Base-by-base conservation (phyloP, 768 basidiomycete genomes). In the Amanita pseudoporphyria region DNA sequence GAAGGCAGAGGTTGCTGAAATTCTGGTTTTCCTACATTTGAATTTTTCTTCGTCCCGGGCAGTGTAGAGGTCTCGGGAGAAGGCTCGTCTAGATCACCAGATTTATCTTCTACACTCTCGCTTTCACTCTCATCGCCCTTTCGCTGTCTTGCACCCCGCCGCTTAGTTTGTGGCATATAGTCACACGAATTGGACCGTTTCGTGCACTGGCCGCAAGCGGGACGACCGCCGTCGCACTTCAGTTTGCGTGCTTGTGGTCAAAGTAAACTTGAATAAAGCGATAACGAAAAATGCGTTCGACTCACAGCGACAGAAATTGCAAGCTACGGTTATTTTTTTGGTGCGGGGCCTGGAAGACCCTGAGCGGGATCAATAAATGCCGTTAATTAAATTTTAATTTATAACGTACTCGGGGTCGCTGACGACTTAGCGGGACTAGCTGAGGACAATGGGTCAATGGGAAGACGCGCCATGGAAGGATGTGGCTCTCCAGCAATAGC, bases 251-350 rank as follows among this genome's bases (percentile, higher is more conserved):
- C 88, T 90, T 28, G 26, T 3, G 26, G 64, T 56, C 57, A 18
- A 46, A 44, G 49, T 41, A 48, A 37, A 59, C 58, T 22, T 56
- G 24, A 38, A 41, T 19, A 6, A 31, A 47, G 42, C 35, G 47
- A 40, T 49, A 21, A 51, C 36, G 33, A 18, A 58, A 53, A 54
- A 49, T 28, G 6, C 28, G 32, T 28, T 31, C 9, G n/a, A 75
- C 86, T 68, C 64, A 89, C 88, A 89, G 54, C 88, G 83, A 69
- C 88, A 91, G 64, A 91, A 91, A 64, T 91, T 89, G 70, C 88
- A 91, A 33, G 88, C 88, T 39, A 90, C 87, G 18, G 84, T 87
- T 47, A 90, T 90, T 67, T 91, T 89, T 72, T 88, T 89, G 47
- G 82, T 78, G 51, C 85, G 76, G 56, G 78, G 78, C 56, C 83